These are phyloP conservation scores for Balamuthia mandrillaris DNA, from an alignment of 208 protist species.

Conservation along the genomic window DNA sequence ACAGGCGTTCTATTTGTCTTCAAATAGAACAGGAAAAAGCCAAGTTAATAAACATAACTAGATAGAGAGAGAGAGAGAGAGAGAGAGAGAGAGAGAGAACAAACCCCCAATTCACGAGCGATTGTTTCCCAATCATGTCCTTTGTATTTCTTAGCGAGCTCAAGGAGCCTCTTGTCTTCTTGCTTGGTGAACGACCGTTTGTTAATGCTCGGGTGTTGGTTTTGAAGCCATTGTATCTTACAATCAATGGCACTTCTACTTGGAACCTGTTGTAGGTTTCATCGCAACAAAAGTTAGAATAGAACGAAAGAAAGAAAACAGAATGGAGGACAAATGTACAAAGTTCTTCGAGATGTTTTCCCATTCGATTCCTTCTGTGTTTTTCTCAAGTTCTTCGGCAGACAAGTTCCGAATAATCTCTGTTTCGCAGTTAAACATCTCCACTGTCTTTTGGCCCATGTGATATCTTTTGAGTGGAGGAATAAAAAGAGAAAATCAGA, in stretches of 20 bases:
- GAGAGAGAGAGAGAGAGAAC: neutral
- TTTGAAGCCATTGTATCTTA: constrained; percentile 55
- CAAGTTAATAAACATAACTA: neutral
- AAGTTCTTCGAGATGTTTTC: constrained; percentile 9
- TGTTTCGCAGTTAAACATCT: constrained; percentile 25
- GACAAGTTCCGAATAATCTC: constrained; percentile 32
- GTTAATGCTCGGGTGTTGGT: constrained; percentile 46
- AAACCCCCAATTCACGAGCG: constrained; percentile 37
- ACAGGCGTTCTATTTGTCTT: constrained; percentile 26
- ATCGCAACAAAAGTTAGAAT: neutral
- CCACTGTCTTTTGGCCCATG: neutral
- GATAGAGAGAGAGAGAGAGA: neutral
- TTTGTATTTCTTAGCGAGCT: constrained; percentile 50
- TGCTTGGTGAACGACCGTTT: constrained; percentile 52
- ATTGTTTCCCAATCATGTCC: constrained; percentile 59
- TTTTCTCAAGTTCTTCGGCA: constrained; percentile 45
- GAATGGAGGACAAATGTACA: neutral
- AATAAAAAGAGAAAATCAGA: no score
- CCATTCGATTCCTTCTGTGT: constrained; percentile 54
- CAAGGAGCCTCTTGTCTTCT: constrained; percentile 56
- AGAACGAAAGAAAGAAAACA: neutral
- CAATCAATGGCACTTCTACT: constrained; percentile 50
- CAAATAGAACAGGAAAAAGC: neutral
- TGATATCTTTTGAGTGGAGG: no score
- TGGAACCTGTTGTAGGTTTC: neutral